Conservation (phyloP, 1,284 basidiomycete genomes). For the Boletellus deceptivus region DNA sequence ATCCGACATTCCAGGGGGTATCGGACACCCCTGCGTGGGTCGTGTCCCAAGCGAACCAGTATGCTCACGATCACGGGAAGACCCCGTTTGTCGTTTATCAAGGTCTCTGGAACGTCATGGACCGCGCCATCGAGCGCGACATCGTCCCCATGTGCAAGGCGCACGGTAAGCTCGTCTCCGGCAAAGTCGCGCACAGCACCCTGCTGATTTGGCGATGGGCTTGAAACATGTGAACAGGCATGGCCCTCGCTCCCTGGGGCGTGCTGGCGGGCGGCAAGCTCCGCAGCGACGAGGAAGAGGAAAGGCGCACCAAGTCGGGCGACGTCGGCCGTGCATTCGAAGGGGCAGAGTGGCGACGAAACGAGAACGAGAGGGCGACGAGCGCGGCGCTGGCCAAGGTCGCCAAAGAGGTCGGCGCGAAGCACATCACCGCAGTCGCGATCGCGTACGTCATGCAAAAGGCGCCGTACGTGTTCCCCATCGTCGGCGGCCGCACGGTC, state of each 20-base stretch:
- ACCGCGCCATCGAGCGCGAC: slow-evolving; percentile 23
- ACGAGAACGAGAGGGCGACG: background rate
- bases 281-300: slow-evolving; percentile 12
- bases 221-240: background rate
- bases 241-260: slow-evolving; percentile 7
- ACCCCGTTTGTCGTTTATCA: slow-evolving; percentile 53
- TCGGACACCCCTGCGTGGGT: slow-evolving; percentile 51
- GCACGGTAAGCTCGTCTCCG: background rate
- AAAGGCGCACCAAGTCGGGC: slow-evolving; percentile 4
- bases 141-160: slow-evolving; percentile 14
- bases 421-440: slow-evolving; percentile 30
- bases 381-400: background rate
- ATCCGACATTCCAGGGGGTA: slow-evolving; percentile 11
- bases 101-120: slow-evolving; percentile 48
- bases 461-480: slow-evolving; percentile 48
- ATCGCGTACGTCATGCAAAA: slow-evolving; percentile 51
- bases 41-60: slow-evolving; percentile 50
- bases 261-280: slow-evolving; percentile 7
- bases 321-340: background rate
- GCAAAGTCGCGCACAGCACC: no score
- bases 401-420: slow-evolving; percentile 1
- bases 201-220: no score
- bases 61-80: slow-evolving; percentile 45
- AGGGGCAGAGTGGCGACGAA: slow-evolving; percentile 2
- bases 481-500: slow-evolving; percentile 50